These are phyloP conservation scores for Excoecaria agallocha DNA, from an alignment of 345 rosid genomes.

Conservation along the genomic window DNA sequence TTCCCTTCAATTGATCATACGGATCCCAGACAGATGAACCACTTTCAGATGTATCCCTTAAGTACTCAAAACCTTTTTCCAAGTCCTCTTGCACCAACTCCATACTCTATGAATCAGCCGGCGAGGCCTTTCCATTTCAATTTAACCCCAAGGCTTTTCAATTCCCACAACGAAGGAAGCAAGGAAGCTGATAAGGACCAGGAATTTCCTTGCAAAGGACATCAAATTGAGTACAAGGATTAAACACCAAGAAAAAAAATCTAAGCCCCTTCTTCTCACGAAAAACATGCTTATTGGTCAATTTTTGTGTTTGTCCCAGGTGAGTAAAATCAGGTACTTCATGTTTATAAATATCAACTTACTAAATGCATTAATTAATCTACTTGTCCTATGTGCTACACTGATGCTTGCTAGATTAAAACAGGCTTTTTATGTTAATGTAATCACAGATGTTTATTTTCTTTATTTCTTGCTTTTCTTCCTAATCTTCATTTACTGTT, in stretches of 20 bases:
- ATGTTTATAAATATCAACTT: background rate
- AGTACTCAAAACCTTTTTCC: constrained; percentile 30
- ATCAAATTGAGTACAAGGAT: constrained; percentile 4
- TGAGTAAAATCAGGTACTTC: constrained; percentile 22
- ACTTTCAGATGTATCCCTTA: constrained; percentile 48
- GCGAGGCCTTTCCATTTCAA: constrained; percentile 32
- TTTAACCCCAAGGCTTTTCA: constrained; percentile 31
- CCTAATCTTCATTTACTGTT: background rate
- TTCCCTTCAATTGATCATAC: constrained; percentile 19
- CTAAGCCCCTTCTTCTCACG: background rate
- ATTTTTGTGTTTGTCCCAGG: background rate
- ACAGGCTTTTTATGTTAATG: background rate
- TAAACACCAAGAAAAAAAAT: background rate
- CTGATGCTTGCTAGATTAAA: constrained; percentile 1
- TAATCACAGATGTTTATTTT: background rate
- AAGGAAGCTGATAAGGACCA: constrained; percentile 15
- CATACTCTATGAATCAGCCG: constrained; percentile 25
- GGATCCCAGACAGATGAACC: constrained; percentile 41
- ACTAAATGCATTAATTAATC: background rate
- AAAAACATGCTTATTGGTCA: constrained; percentile 11
- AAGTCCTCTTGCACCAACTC: constrained; percentile 14
- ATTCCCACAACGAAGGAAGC: constrained; percentile 24
- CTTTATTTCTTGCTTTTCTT: background rate
- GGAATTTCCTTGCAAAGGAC: constrained; percentile 28
- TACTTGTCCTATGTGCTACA: background rate